Evolutionary conservation across 768 basidiomycete species (phyloP).

Genomic region (Pleurotus djamor): DNA sequence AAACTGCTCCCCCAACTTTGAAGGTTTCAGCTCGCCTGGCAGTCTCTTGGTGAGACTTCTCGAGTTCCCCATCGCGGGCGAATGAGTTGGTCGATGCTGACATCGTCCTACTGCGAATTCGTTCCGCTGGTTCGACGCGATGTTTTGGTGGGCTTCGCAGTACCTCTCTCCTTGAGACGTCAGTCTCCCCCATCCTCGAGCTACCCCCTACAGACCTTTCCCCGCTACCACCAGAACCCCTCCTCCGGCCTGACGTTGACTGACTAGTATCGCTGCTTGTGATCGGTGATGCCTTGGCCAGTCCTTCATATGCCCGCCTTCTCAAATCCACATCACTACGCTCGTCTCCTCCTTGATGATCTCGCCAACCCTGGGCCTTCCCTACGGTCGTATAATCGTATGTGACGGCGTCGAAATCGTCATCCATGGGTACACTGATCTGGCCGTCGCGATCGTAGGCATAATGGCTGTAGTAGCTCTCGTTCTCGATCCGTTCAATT

Average conservation of each 20-base stretch:
- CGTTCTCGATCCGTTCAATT: slow-evolving; percentile 8
- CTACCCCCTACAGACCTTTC: neutral
- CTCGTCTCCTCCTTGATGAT: neutral
- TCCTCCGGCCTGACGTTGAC: neutral
- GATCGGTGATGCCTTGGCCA: neutral
- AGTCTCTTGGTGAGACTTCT: neutral
- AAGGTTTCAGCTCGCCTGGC: neutral
- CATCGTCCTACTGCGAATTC: neutral
- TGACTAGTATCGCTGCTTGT: neutral
- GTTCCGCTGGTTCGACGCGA: neutral
- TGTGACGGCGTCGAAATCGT: slow-evolving; percentile 36
- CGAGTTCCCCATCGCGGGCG: neutral
- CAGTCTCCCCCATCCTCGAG: neutral
- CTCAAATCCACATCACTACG: neutral
- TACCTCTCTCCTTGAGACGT: neutral
- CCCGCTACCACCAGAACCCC: neutral
- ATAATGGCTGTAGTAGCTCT: slow-evolving; percentile 7
- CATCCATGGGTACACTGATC: slow-evolving; percentile 28
- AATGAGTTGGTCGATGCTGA: neutral
- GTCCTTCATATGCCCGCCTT: neutral
- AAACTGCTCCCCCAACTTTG: slow-evolving; percentile 16
- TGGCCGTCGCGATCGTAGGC: slow-evolving; percentile 5
- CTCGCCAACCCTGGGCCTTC: neutral
- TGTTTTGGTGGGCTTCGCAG: neutral
- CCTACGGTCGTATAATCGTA: slow-evolving; percentile 16